Base-by-base conservation (phyloP, 768 basidiomycete genomes). In the Lactifluus pinguis region DNA sequence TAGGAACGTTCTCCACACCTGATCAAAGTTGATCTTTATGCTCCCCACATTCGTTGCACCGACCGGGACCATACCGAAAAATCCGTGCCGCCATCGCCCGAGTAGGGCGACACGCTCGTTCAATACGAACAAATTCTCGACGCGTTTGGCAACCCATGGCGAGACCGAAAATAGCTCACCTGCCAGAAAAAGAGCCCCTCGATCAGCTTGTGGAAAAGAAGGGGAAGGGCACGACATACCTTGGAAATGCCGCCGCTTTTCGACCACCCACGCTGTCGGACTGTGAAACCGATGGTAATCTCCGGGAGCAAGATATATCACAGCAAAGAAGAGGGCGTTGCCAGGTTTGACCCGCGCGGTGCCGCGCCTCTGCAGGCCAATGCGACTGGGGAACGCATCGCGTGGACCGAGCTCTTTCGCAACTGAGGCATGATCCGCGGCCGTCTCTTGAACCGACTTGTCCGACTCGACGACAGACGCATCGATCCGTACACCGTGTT, bases 201-300 rank as follows among this genome's bases (percentile, higher is more conserved):
- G 1, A 3, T n/a, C 4, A 14, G 45, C 45, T 21, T 1, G 32
- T 10, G 14, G 25, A 25, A 58, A 4, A 15, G 49, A 0, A 21
- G 29, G 32, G 4, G 19, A 25, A 6, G 42, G 19, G 13, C 32
- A 50, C 4, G n/a, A 75, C 83, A 38, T 52, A 81, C 94, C 95
- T 34, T 93, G 85, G 68, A 99, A 98, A 72, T 99, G 97, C 44
- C 97, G 75, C 62, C 97, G 76, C 69, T 89, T 89, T 77, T 99
- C 95, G 17, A 98, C 95, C 6, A 99, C 94, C 97, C 97, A 98
- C 7, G 90, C 85, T 0, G 93, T 86, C 1, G 97, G 95, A 53
- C 85, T 88, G 72, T 99, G 97, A 81, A 97, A 99, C 15, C 95
- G 84, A 69, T 99, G 95, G 72, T 98, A 98, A 70, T 99, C 97